Evolutionary conservation across 768 basidiomycete genomes (phyloP).

Genomic region (Mycena pura): DNA sequence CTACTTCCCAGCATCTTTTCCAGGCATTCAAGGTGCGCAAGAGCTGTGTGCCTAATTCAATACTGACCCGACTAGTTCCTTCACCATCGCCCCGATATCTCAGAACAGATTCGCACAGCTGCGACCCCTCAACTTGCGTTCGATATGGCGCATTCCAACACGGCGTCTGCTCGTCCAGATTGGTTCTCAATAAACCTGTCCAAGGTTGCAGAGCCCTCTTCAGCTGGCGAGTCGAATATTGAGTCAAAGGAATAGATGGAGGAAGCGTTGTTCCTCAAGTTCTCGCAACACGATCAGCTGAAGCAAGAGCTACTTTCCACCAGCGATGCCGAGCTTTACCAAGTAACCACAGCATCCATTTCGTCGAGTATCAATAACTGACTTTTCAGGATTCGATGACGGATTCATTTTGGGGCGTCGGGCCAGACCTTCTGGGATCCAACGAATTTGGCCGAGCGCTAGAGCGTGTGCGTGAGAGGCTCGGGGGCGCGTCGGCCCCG

Average conservation of each 20-base stretch:
- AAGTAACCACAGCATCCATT: conserved; percentile 42
- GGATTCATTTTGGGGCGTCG: conserved; percentile 57
- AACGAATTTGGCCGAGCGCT: conserved; percentile 56
- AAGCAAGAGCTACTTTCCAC: conserved; percentile 51
- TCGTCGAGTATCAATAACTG: not conserved
- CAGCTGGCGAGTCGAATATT: not conserved
- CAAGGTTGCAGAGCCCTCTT: conserved; percentile 40
- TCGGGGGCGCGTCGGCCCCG: conserved; percentile 29
- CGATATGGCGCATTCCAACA: conserved; percentile 47
- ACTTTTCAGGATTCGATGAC: conserved; percentile 43
- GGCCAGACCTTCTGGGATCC: conserved; percentile 46
- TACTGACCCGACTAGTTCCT: conserved; percentile 43
- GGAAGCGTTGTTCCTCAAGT: conserved; percentile 53
- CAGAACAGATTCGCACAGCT: conserved; percentile 52
- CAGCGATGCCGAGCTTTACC: conserved; percentile 53
- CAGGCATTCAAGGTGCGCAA: conserved; percentile 49
- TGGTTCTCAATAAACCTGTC: conserved; percentile 56
- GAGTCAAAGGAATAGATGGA: conserved; percentile 53
- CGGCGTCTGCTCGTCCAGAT: conserved; percentile 47
- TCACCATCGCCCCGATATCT: conserved; percentile 46
- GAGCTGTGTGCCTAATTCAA: not conserved
- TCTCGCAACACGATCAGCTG: conserved; percentile 56
- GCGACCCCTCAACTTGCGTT: conserved; percentile 48
- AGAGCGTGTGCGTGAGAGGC: conserved; percentile 44
- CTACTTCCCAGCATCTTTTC: conserved; percentile 56